phyloP scores from a whole-genome alignment of 2,329 filamentous ascomycete species.

The Penicillium concentricum region DNA sequence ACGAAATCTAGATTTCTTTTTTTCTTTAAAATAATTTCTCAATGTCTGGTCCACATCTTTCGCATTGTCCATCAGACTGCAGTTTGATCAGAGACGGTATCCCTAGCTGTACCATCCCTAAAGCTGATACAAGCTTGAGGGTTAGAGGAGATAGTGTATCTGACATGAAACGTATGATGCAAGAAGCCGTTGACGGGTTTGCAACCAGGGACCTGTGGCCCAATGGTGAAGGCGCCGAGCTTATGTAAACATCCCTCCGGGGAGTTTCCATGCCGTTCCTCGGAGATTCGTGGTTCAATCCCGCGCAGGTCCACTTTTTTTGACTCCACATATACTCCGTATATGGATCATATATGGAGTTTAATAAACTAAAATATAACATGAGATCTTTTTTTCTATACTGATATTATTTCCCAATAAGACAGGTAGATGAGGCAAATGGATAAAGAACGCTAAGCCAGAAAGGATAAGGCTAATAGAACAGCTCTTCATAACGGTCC shows the following conservation, averaged over 20 bases:
- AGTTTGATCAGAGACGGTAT: neutral
- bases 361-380: too few species aligned
- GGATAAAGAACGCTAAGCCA: too few species aligned
- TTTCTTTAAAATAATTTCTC: neutral
- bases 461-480: too few species aligned
- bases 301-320: constrained; percentile 1
- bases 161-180: neutral
- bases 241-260: neutral
- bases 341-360: too few species aligned
- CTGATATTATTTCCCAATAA: too few species aligned
- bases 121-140: neutral
- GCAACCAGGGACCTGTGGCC: neutral
- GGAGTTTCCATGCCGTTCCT: neutral
- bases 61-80: neutral
- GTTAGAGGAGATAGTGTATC: neutral
- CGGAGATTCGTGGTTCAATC: constrained; percentile 2
- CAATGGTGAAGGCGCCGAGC: neutral
- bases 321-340: too few species aligned
- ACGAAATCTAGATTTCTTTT: neutral
- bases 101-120: neutral
- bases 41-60: neutral
- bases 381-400: too few species aligned
- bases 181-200: neutral
- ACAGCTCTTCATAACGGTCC: too few species aligned
- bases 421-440: too few species aligned